phyloP scores from a whole-genome alignment of 2,329 filamentous ascomycete species.

The Seiridium cupressi region DNA sequence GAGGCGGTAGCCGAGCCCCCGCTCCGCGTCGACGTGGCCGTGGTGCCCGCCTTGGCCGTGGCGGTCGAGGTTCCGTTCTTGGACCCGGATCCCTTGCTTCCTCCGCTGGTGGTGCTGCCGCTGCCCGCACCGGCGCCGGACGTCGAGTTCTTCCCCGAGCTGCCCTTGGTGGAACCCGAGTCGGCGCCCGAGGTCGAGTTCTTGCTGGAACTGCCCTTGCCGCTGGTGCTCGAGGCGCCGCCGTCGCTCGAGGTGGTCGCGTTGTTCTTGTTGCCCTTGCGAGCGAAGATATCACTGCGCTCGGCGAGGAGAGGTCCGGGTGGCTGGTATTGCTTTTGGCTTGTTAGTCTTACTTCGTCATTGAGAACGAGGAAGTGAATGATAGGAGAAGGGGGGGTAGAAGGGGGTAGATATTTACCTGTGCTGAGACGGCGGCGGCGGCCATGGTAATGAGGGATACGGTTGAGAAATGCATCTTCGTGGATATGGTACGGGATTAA shows the following conservation, averaged over 20 bases:
- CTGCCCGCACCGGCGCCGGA: not conserved
- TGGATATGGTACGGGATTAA: not conserved
- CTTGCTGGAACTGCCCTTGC: not conserved
- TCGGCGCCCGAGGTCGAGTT: not conserved
- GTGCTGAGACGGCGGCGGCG: not conserved
- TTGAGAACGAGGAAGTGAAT: no score
- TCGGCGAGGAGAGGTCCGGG: not conserved
- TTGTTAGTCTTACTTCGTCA: not conserved
- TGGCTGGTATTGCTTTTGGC: not conserved
- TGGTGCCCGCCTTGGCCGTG: not conserved
- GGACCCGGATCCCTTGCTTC: not conserved
- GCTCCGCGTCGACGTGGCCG: not conserved
- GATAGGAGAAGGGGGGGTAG: not conserved
- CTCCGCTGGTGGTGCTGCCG: not conserved
- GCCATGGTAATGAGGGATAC: not conserved
- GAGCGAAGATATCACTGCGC: not conserved
- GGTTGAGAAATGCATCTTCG: constrained; percentile 7
- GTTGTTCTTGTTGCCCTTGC: not conserved
- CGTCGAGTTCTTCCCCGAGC: not conserved
- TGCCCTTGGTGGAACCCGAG: not conserved
- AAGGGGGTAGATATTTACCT: constrained; percentile 4
- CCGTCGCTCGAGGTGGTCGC: not conserved
- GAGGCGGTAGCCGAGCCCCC: not conserved
- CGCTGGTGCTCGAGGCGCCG: not conserved
- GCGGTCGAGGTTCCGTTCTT: not conserved